These are phyloP conservation scores for Anethum foeniculum DNA, from an alignment of 140 eudicot genomes.

Conservation along the genomic window DNA sequence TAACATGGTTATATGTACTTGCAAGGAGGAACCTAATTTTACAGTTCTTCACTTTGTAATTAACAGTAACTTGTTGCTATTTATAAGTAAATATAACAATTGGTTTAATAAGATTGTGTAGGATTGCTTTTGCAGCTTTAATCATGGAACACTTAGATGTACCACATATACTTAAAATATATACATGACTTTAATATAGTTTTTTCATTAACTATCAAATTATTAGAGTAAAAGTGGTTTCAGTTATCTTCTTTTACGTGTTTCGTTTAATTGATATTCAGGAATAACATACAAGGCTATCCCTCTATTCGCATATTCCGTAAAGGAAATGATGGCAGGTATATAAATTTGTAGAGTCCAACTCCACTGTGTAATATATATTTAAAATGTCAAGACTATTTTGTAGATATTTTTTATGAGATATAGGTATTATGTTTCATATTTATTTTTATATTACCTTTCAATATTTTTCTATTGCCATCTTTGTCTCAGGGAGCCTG, in stretches of 20 bases:
- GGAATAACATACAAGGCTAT: constrained; percentile 97
- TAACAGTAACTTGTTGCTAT: background rate
- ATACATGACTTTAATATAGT: background rate
- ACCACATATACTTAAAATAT: background rate
- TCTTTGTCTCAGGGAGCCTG: constrained; percentile 64
- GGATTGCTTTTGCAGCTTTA: background rate
- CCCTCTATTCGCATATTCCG: constrained; percentile 97
- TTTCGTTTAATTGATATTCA: constrained; percentile 31
- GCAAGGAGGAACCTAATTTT: background rate
- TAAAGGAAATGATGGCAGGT: constrained; percentile 78
- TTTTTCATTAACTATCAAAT: background rate
- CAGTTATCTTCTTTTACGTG: background rate
- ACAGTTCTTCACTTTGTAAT: background rate
- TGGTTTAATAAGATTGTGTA: background rate
- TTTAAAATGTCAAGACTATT: background rate
- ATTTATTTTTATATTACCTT: background rate
- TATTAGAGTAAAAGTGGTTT: background rate
- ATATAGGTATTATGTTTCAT: background rate
- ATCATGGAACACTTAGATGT: background rate
- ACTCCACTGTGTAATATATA: background rate
- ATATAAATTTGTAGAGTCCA: constrained; percentile 1
- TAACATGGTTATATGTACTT: background rate
- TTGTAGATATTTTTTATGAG: background rate
- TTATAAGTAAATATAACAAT: background rate
- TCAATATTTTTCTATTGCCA: constrained; percentile 3